A percentile compares a stretch with the other conserved stretches of the same genome.
Evolutionary conservation across 805 yeast species (phyloP).

Genomic region (Saturnispora gosingensis): DNA sequence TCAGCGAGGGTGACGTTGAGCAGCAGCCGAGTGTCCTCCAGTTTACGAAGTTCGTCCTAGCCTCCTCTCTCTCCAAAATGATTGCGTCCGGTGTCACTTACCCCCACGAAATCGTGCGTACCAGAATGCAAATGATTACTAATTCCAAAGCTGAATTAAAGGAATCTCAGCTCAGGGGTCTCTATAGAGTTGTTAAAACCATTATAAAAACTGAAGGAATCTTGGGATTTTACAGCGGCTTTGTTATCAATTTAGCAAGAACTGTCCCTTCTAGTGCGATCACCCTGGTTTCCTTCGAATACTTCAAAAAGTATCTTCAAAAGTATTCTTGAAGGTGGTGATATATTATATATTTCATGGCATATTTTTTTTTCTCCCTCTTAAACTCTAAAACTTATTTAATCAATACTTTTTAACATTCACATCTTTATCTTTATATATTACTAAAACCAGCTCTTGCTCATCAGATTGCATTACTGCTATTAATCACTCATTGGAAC

Average conservation of each 20-base stretch:
- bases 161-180: conserved; percentile 19
- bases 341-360: background rate
- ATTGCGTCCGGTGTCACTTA: conserved; percentile 82
- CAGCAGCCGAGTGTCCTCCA: conserved; percentile 6
- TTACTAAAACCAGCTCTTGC: background rate
- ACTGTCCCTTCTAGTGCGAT: conserved; percentile 95
- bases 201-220: conserved; percentile 63
- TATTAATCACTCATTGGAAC: background rate
- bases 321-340: conserved; percentile 7
- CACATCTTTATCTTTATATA: background rate
- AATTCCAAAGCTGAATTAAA: conserved; percentile 14
- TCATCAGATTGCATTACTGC: background rate
- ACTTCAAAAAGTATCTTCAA: conserved; percentile 48
- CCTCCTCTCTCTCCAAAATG: conserved; percentile 80
- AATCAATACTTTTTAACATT: background rate
- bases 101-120: conserved; percentile 91
- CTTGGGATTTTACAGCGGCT: conserved; percentile 82
- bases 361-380: background rate
- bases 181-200: conserved; percentile 26
- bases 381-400: background rate
- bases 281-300: conserved; percentile 89
- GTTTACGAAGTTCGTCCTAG: conserved; percentile 41
- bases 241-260: conserved; percentile 72
- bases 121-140: conserved; percentile 66
- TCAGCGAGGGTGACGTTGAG: conserved; percentile 8